Evolutionary conservation across 208 protist genomes (phyloP), one percentile per base, ranked within the genome.

Genomic region (Polymyxa betae): DNA sequence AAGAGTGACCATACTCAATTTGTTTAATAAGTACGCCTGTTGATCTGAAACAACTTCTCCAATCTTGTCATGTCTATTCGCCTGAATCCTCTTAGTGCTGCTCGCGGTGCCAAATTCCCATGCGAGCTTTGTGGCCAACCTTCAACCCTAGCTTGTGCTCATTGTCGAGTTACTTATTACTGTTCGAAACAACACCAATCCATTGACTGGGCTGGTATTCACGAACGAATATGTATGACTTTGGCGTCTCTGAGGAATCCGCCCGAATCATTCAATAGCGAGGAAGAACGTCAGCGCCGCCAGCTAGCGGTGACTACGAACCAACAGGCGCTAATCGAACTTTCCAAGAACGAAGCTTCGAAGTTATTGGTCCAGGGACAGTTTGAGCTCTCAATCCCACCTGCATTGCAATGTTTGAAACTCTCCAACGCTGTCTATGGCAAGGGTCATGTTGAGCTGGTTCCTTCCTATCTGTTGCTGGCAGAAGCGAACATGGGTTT

Each of bases 401-500:
- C 90, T 0, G 77, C 78, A 24, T 45, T 91, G 46, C 90, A 88
- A 68, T 87, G 66, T 0, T 35, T 91, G n/a, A 49, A 88, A 24
- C 68, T 89, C 20, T 52, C 66, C 44, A 54, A 60, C n/a, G 68
- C 77, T 16, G 72, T 88, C 5, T 91, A 49, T 40, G 90, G 90
- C 10, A 91, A 91, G 0, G 88, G 45, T 12, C 45, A 87, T 0
- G 41, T 91, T 41, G 49, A 72, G 35, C 90, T 91, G 5, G 90
- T 91, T 41, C 90, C 90, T 0, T 88, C 90, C 32, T 91, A 91
- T 87, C 10, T 91, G 40, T 41, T 91, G 44, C n/a, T 91, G 10
- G 72, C 90, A 45, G 90, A 91, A 87, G 90, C 90, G 38, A 91
- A 91, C 29, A 91, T 91, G 5, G 90, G 78, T 16, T 49, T 60